phyloP scores from a whole-genome alignment of 352 stramenopile species.

The Phytophthora litchii region DNA sequence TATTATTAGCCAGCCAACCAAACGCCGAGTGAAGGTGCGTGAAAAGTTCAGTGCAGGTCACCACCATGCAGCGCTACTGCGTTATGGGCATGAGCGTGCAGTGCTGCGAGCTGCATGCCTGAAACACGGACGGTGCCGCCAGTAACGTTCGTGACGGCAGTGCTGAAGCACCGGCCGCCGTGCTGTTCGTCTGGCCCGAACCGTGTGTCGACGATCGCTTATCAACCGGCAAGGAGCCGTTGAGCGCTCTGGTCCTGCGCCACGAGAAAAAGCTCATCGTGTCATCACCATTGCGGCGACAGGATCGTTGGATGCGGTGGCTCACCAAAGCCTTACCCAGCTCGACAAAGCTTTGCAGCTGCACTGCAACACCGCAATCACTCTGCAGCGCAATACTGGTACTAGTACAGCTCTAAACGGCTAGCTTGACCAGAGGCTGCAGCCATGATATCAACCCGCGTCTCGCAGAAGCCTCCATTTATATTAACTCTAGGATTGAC shows the following conservation, averaged over 20 bases:
- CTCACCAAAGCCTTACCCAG: conserved; percentile 1
- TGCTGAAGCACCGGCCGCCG: neutral
- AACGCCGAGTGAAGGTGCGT: neutral
- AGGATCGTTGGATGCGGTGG: conserved; percentile 13
- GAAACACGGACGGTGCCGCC: neutral
- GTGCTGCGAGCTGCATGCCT: too few species aligned
- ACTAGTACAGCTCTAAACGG: conserved; percentile 1
- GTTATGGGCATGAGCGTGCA: too few species aligned
- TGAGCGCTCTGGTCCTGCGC: neutral
- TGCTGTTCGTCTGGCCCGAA: conserved; percentile 10
- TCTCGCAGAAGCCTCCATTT: conserved; percentile 16
- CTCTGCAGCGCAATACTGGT: conserved; percentile 5
- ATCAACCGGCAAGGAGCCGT: conserved; percentile 12
- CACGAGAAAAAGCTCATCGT: conserved; percentile 28
- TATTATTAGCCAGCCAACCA: conserved; percentile 31
- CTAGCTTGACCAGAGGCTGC: neutral
- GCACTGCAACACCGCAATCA: conserved; percentile 8
- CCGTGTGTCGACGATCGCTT: conserved; percentile 16
- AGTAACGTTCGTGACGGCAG: conserved; percentile 10
- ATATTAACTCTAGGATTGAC: neutral
- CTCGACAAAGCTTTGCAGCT: conserved; percentile 22
- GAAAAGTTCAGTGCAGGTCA: conserved; percentile 22
- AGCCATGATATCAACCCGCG: neutral
- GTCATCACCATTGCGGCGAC: neutral
- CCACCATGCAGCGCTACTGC: conserved; percentile 8